Base-by-base conservation (phyloP, 306 rosid genomes). In the Alnus glutinosa region DNA sequence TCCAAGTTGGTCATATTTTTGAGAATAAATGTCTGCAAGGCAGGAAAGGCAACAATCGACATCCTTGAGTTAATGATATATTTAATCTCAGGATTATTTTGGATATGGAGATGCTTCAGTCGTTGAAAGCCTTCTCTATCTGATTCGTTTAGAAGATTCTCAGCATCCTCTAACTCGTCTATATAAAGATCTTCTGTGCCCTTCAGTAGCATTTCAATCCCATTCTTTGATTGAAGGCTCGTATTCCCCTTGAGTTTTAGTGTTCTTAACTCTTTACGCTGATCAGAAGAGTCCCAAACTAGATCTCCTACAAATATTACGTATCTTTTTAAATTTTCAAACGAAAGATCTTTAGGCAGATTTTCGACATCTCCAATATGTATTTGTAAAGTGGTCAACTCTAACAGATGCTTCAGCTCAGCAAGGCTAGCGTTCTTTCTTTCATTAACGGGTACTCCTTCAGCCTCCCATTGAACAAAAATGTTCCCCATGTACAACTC, bases 391-490 rank as follows among this genome's bases (percentile, higher is more conserved):
- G 58, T 16, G 1, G 7, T 75, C 36, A 81, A 76, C 9, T 18
- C 5, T 5, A 18, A 11, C 73, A 78, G 42, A 3, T 58, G 28
- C 4, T 32, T 51, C 19, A 83, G 48, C n/a, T 83, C 86, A 3
- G 1, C 18, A 42, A 78, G 70, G 76, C 74, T 70, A 1, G 77
- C 80, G 46, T 48, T 82, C 15, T 19, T 48, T 13, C 62, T 69
- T 75, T 23, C 9, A 12, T 4, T 50, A 4, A 0, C 1, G 23
- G n/a, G n/a, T n/a, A n/a, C n/a, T n/a, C 50, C 58, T 36, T 54
- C 71, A 11, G 1, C 37, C 2, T 70, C 67, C 86, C 86, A 79
- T 3, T 52, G 32, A 47, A 62, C 10, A 28, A 54, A 79, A 11
- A 12, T 30, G 1, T 44, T 8, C 5, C 34, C 11, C 51, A 82